These are phyloP conservation scores for Trichosporon coremiiforme DNA, from an alignment of 1,284 basidiomycete species.

Conservation along the genomic window DNA sequence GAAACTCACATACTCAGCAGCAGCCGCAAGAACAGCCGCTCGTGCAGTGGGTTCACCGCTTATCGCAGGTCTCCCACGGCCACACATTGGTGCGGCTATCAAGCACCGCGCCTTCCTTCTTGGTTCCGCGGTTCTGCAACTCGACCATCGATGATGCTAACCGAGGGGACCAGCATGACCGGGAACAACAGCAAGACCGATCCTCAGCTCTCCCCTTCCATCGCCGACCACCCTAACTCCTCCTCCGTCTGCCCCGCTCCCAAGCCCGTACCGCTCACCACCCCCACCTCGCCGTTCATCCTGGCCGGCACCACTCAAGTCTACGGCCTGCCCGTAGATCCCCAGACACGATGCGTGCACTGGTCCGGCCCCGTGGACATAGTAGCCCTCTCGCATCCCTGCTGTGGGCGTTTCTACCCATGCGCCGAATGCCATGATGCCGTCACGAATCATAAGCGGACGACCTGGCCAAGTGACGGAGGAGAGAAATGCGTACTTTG, in stretches of 20 bases:
- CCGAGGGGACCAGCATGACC: not conserved
- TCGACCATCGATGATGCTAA: not conserved
- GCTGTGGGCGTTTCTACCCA: not conserved
- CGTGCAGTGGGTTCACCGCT: too few species aligned
- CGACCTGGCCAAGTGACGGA: not conserved
- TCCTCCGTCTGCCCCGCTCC: not conserved
- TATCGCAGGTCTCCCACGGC: not conserved
- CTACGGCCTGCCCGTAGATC: not conserved
- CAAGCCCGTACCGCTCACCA: not conserved
- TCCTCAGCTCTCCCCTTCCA: too few species aligned
- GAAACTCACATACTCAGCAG: too few species aligned
- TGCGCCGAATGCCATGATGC: conserved; percentile 12
- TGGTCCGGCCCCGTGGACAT: not conserved
- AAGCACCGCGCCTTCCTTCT: conserved; percentile 1
- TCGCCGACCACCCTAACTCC: too few species aligned
- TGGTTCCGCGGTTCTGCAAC: not conserved
- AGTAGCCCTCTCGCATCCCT: not conserved
- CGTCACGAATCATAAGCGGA: not conserved
- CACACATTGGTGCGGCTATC: not conserved
- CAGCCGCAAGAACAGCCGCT: too few species aligned
- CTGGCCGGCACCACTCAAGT: not conserved
- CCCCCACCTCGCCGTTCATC: not conserved
- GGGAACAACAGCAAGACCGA: too few species aligned
- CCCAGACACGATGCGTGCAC: not conserved
- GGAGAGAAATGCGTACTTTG: not conserved